Evolutionary conservation across 306 rosid genomes (phyloP), one percentile per base, ranked within the genome.

Genomic region (Inga oerstediana): DNA sequence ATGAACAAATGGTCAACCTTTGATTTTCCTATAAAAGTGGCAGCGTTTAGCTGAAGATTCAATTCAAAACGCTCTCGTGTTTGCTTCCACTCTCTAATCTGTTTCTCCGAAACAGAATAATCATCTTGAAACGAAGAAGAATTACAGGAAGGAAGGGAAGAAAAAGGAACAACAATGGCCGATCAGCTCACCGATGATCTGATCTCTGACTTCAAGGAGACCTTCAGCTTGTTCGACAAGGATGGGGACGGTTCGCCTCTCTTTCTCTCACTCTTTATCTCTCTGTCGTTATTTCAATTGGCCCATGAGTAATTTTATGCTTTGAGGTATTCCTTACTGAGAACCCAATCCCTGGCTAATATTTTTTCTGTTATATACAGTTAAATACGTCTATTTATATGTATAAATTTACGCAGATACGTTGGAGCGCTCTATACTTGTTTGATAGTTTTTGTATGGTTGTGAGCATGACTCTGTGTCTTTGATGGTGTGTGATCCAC

Each of bases 121-220:
- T 73, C 73, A 17, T 1, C 1, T 37, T 32, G 49, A 58, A 68
- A 24, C 34, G 22, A 69, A 68, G 22, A 44, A 44, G 48, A 24
- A 59, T 22, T 62, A 4, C 13, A 10, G 30, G 41, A 64, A 30
- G 17, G 35, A 61, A 61, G 35, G 67, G 32, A 64, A 30, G 41
- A 12, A 62, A 61, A 35, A 44, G 14, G 49, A 79, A 39, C 56
- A 77, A 39, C 43, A 68, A 91, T 91, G 95, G 93, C 95, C 41
- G 92, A 91, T 82, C 95, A 91, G 79, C 93, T 91, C 77, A 89
- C 92, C 30, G 92, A 89, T 39, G 95, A 91, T 3, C 95, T 88
- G 95, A 91, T 91, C 92, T 84, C 95, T 37, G 95, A 91, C 89
- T 91, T 91, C 83, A 91, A 91, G 89, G 95, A 91, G 62, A 92